Conservation (phyloP, 805 yeast genomes). For the Peterozyma toletana region DNA sequence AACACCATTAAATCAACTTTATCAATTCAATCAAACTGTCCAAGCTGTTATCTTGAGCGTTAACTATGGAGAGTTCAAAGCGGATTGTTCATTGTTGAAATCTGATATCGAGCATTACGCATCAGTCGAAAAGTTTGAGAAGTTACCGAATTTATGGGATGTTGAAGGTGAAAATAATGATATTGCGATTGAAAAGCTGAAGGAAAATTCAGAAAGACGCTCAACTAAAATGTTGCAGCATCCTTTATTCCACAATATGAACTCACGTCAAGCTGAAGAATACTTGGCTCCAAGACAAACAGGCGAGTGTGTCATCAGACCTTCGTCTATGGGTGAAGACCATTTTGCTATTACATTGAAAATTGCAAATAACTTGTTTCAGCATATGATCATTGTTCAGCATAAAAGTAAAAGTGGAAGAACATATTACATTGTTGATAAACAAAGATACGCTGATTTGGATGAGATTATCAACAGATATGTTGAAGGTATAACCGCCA, state of each 20-base stretch:
- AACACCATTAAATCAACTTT: constrained; percentile 19
- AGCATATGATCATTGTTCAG: constrained; percentile 85
- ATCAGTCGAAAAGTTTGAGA: constrained; percentile 34
- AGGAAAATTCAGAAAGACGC: constrained; percentile 60
- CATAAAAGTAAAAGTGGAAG: constrained; percentile 38
- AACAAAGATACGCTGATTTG: constrained; percentile 66
- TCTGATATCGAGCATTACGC: constrained; percentile 52
- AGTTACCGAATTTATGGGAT: constrained; percentile 73
- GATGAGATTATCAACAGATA: constrained; percentile 91
- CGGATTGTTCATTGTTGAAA: constrained; percentile 64
- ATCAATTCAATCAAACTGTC: constrained; percentile 69
- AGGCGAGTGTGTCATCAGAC: constrained; percentile 92
- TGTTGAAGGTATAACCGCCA: constrained; percentile 73
- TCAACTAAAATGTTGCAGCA: constrained; percentile 80
- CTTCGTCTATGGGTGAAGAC: constrained; percentile 83
- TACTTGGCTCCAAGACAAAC: constrained; percentile 80
- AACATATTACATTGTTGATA: constrained; percentile 53
- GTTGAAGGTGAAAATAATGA: constrained; percentile 67
- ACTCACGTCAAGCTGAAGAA: constrained; percentile 85
- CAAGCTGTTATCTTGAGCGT: constrained; percentile 72
- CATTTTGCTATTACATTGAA: constrained; percentile 96
- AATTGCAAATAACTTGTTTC: constrained; percentile 83
- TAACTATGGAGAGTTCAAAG: constrained; percentile 68
- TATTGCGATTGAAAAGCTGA: constrained; percentile 44
- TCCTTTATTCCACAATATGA: constrained; percentile 81